These are phyloP conservation scores for Sordariomycetes sp. DNA, from an alignment of 2,329 filamentous ascomycete genomes.

Conservation along the genomic window DNA sequence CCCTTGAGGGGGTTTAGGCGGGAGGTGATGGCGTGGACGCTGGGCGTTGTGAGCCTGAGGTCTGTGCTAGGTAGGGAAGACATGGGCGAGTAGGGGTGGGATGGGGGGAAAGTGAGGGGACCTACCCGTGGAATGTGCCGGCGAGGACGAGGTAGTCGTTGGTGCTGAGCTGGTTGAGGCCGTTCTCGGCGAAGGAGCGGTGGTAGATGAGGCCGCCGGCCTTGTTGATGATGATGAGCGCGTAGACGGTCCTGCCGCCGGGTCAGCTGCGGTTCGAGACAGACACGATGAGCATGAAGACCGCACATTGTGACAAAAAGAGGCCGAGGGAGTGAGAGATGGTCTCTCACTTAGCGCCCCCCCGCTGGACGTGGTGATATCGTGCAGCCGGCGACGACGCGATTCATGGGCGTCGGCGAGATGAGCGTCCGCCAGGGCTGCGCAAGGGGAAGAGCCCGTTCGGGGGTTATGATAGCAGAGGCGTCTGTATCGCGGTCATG, in stretches of 20 bases:
- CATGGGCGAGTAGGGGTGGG: background rate
- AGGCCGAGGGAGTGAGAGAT: background rate
- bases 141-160: slow-evolving; percentile 97
- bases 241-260: slow-evolving; percentile 80
- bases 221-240: slow-evolving; percentile 97
- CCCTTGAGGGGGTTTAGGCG: slow-evolving; percentile 47
- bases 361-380: background rate
- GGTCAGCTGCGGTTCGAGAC: background rate
- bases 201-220: slow-evolving; percentile 94
- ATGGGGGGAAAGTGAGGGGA: background rate
- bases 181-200: slow-evolving; percentile 79
- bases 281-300: background rate
- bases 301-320: background rate
- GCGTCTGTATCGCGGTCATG: background rate
- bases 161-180: slow-evolving; percentile 75
- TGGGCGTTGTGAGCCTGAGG: slow-evolving; percentile 17
- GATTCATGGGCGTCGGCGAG: background rate
- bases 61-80: too few relatives aligned
- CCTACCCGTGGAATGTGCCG: slow-evolving; percentile 87
- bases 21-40: slow-evolving; percentile 59
- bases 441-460: background rate
- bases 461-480: background rate
- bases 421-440: background rate
- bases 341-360: background rate
- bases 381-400: background rate